Conservation (phyloP, 2,329 filamentous ascomycete genomes). For the Pseudogymnoascus sp. region DNA sequence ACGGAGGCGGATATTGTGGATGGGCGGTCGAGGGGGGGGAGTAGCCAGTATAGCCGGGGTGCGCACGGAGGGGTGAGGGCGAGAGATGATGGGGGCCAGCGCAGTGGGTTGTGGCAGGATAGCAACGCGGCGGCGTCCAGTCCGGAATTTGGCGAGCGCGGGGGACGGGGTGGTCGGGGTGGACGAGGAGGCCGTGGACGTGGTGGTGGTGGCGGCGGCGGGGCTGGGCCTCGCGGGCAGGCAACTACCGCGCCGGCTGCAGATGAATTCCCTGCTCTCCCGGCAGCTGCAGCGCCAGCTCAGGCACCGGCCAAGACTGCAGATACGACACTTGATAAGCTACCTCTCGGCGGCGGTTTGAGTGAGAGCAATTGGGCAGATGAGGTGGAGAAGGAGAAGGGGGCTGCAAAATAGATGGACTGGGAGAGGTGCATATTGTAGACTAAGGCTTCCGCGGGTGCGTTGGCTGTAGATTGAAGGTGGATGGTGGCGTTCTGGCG, state of each 20-base stretch:
- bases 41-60: background rate
- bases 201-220: background rate
- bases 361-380: slow-evolving; percentile 13
- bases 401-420: background rate
- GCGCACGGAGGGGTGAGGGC: background rate
- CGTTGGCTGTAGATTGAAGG: slow-evolving; percentile 23
- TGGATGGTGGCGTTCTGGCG: background rate
- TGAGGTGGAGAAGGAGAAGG: slow-evolving; percentile 13
- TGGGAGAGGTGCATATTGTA: slow-evolving; percentile 1
- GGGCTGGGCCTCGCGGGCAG: background rate
- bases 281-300: background rate
- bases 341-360: slow-evolving; percentile 10
- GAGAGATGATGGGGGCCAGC: slow-evolving; percentile 11
- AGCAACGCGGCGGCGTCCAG: slow-evolving; percentile 13
- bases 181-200: slow-evolving; percentile 18
- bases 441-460: slow-evolving; percentile 11
- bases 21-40: slow-evolving; percentile 14
- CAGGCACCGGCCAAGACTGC: background rate
- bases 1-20: slow-evolving; percentile 26
- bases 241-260: slow-evolving; percentile 1
- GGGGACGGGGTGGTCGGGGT: slow-evolving; percentile 14
- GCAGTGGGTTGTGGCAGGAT: slow-evolving; percentile 12
- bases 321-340: background rate
- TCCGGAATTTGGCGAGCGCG: slow-evolving; percentile 12
- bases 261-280: slow-evolving; percentile 11